Conservation (phyloP, 805 yeast species). For the Wickerhamiella musiphila region DNA sequence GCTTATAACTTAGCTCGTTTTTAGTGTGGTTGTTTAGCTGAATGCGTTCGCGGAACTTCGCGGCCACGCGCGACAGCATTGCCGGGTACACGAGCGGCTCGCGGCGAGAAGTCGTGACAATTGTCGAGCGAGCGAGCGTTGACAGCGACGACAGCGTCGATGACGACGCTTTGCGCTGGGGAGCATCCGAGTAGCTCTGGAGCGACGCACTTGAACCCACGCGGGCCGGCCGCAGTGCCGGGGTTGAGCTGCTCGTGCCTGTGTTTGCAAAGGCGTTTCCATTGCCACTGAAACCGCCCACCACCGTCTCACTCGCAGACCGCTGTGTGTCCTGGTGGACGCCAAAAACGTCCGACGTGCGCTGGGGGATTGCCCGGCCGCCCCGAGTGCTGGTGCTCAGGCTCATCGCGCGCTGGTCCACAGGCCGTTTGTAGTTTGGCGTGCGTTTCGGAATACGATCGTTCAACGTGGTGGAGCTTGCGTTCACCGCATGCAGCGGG, state of each 20-base stretch:
- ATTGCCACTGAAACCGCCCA: background rate
- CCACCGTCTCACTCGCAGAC: too few species aligned
- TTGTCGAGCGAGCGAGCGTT: slow-evolving; percentile 22
- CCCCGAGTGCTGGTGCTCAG: slow-evolving; percentile 12
- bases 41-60: slow-evolving; percentile 50
- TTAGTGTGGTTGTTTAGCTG: slow-evolving; percentile 53
- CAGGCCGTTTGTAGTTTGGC: too few species aligned
- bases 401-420: slow-evolving; percentile 4
- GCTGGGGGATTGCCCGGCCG: slow-evolving; percentile 16
- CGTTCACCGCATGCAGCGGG: too few species aligned
- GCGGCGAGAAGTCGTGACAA: slow-evolving; percentile 30
- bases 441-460: too few species aligned
- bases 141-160: slow-evolving; percentile 12
- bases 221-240: background rate
- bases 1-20: slow-evolving; percentile 81
- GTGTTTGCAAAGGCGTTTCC: background rate
- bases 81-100: slow-evolving; percentile 82
- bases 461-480: too few species aligned
- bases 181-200: slow-evolving; percentile 4
- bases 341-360: slow-evolving; percentile 3
- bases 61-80: slow-evolving; percentile 67
- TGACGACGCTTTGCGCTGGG: slow-evolving; percentile 13
- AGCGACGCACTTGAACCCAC: background rate
- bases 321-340: background rate
- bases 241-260: background rate